Conservation (phyloP, 352 stramenopile genomes). For the Aphanomyces invadans region DNA sequence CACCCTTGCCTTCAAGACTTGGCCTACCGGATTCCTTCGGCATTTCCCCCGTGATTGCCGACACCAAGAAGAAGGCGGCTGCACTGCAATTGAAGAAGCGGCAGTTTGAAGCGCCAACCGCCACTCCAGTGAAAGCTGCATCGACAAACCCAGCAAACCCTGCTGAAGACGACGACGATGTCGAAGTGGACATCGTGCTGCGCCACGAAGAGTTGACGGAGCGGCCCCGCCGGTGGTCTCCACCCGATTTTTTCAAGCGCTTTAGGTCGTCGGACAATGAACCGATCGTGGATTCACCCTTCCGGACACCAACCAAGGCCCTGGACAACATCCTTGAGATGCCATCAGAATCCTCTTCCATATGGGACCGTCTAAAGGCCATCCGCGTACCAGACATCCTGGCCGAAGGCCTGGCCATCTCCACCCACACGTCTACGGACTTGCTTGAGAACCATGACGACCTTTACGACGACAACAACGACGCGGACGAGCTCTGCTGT, state of each 20-base stretch:
- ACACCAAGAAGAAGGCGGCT: conserved; percentile 14
- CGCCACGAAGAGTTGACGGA: neutral
- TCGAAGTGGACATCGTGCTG: conserved; percentile 6
- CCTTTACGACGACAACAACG: neutral
- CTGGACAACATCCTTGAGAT: neutral
- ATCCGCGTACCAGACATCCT: neutral
- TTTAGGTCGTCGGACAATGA: neutral
- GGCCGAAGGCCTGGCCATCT: neutral
- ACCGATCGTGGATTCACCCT: neutral
- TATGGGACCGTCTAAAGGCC: conserved; percentile 1
- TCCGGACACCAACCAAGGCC: neutral
- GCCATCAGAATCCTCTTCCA: neutral
- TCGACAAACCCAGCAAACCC: neutral
- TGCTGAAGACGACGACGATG: neutral
- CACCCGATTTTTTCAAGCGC: conserved; percentile 3
- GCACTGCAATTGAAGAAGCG: conserved; percentile 5
- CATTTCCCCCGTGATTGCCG: conserved; percentile 12
- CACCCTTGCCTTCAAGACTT: neutral
- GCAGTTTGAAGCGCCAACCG: neutral
- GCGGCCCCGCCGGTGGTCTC: neutral
- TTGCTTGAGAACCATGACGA: neutral
- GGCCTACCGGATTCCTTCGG: neutral
- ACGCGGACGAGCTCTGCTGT: conserved; percentile 19
- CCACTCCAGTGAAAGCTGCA: neutral
- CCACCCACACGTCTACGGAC: neutral